Base-by-base conservation (phyloP, 192 early-diverging fungal species). In the Powellomyces hirtus region DNA sequence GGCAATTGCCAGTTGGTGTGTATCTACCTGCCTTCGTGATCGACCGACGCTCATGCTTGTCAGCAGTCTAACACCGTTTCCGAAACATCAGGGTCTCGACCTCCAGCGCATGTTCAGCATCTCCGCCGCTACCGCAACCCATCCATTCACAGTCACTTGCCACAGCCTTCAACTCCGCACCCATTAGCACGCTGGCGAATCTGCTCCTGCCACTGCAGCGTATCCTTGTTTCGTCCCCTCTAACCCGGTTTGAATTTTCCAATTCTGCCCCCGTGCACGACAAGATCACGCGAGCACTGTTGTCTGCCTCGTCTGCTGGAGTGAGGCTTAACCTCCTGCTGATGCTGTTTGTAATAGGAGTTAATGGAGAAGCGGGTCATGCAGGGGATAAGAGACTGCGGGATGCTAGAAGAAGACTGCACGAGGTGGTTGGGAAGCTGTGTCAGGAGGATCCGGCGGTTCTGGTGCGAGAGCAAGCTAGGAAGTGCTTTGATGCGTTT, bases 1-100 rank as follows among this genome's bases (percentile, higher is more conserved):
- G 38, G 79, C 86, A 18, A 81, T 88, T 10, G 63, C 78, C 27
- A 68, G 73, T 24, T 88, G 86, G 86, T 84, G 78, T 46, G 46
- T 14, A n/a, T n/a, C n/a, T n/a, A n/a, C n/a, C n/a, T n/a, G n/a
- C n/a, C n/a, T n/a, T n/a, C n/a, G n/a, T n/a, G n/a, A n/a, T n/a
- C n/a, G n/a, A n/a, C n/a, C n/a, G n/a, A n/a, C n/a, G n/a, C n/a
- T n/a, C n/a, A n/a, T n/a, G n/a, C n/a, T n/a, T n/a, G n/a, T n/a
- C n/a, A n/a, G n/a, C n/a, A n/a, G n/a, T n/a, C n/a, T n/a, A n/a
- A n/a, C n/a, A n/a, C n/a, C n/a, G n/a, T n/a, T n/a, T n/a, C n/a
- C n/a, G n/a, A n/a, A n/a, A n/a, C n/a, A n/a, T n/a, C n/a, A n/a
- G n/a, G n/a, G n/a, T n/a, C n/a, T n/a, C n/a, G n/a, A n/a, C n/a